Evolutionary conservation across 2,329 filamentous ascomycete genomes (phyloP), one percentile per base, ranked within the genome.

Genomic region (Fusarium fracticaudum): DNA sequence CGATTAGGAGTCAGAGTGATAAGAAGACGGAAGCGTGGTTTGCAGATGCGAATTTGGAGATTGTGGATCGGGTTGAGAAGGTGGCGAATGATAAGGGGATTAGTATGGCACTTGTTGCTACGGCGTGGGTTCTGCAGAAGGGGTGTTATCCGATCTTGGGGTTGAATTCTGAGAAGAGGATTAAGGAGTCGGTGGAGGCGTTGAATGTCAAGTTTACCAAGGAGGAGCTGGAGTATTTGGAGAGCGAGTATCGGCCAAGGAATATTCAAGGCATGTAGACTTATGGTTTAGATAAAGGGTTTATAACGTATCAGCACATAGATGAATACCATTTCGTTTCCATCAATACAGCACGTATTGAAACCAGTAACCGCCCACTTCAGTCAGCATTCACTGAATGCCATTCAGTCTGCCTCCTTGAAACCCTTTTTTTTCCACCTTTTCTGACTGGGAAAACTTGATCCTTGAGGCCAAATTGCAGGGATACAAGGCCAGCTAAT

Each of bases 21-120:
- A 73, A 75, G 54, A 76, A 77, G 24, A 73, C 41, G 6, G 68
- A 79, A 1, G 40, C 14, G 0, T 79, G 76, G 78, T 78, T 79
- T n/a, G 78, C 76, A 0, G 77, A 80, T 50, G 78, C 77, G 3
- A 80, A 78, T 29, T 13, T 77, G 45, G 75, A 77, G 20, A 79
- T 84, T 51, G 75, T 84, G 48, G 70, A 80, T 69, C 61, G 80
- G 13, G 77, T 84, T 5, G 85, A 91, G 79, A 87, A 91, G 78
- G 73, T 92, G 20, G 89, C 90, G 0, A 83, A 85, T 71, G 89
- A 90, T 81, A 86, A 86, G 72, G 86, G 84, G 2, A 86, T 88
- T 78, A 88, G 86, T 72, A 93, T 93, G 87, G 88, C 89, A 50
- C 87, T 91, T 64, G 87, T 93, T 9, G 87, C 91, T 1, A 85